Percentiles rank a stretch among this genome's conserved stretches.
phyloP scores from a whole-genome alignment of 1,139 yeast genomes.

The Lodderomyces beijingensis region DNA sequence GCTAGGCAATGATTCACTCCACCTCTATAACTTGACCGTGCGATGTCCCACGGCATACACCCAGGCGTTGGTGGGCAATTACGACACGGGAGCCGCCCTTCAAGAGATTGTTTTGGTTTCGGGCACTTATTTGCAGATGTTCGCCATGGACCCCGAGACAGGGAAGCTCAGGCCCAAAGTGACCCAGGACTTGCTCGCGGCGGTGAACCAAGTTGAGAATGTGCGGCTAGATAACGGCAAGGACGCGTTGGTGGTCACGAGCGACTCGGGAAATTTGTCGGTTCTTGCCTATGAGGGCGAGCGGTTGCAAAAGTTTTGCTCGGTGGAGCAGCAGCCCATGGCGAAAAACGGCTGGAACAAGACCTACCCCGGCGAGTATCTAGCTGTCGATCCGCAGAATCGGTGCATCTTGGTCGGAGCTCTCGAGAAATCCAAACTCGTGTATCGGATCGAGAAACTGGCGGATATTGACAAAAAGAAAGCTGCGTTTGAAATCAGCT shows the following conservation, averaged over 20 bases:
- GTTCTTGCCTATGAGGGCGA: constrained; percentile 50
- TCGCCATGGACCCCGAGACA: constrained; percentile 47
- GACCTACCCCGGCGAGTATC: constrained; percentile 69
- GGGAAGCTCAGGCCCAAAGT: constrained; percentile 49
- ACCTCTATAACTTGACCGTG: constrained; percentile 66
- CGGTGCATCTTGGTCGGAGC: constrained; percentile 71
- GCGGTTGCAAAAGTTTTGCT: constrained; percentile 36
- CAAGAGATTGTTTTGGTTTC: constrained; percentile 65
- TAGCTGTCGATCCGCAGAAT: constrained; percentile 70
- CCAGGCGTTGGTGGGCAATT: constrained; percentile 62
- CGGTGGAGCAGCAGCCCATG: constrained; percentile 61
- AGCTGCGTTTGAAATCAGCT: constrained; percentile 37
- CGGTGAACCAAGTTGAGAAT: constrained; percentile 49
- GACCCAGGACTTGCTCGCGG: constrained; percentile 53
- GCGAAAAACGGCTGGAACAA: constrained; percentile 75
- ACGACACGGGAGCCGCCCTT: constrained; percentile 47
- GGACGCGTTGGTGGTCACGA: constrained; percentile 53
- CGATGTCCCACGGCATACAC: constrained; percentile 51
- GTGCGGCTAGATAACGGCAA: constrained; percentile 51
- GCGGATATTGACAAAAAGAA: constrained; percentile 17
- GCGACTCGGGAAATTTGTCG: constrained; percentile 77
- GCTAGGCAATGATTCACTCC: constrained; percentile 31
- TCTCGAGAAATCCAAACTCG: constrained; percentile 66
- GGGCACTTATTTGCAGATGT: constrained; percentile 48
- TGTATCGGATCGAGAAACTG: constrained; percentile 39